Evolutionary conservation across 1,139 yeast genomes (phyloP).

Genomic region (Saccharomyces hybrid): DNA sequence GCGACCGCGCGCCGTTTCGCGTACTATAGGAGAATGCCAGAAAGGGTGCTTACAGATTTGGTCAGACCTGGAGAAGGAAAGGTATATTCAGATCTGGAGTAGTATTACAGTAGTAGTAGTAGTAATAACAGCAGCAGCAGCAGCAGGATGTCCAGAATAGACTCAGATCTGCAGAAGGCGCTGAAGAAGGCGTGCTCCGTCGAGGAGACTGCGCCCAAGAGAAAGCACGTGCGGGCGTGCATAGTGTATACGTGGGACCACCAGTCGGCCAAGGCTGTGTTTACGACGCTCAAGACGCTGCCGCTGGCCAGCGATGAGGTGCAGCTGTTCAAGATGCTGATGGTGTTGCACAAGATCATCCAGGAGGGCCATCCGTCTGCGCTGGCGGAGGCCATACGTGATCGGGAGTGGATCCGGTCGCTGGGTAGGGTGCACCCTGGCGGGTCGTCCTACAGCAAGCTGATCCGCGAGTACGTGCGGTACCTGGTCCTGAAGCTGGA

Average conservation of each 20-base stretch:
- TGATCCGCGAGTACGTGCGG: constrained; percentile 70
- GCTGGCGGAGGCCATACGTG: constrained; percentile 72
- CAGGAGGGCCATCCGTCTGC: constrained; percentile 94
- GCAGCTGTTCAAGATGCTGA: constrained; percentile 81
- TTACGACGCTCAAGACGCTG: constrained; percentile 72
- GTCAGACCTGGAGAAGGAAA: too few species aligned
- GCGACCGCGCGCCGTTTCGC: neutral
- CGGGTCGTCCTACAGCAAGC: constrained; percentile 49
- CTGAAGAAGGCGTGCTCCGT: constrained; percentile 80
- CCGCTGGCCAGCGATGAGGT: constrained; percentile 79
- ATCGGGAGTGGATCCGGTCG: constrained; percentile 54
- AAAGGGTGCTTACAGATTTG: neutral
- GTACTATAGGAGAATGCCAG: neutral
- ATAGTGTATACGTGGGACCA: constrained; percentile 97
- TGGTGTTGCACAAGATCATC: constrained; percentile 82
- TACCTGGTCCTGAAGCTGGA: constrained; percentile 66
- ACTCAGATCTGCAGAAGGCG: constrained; percentile 51
- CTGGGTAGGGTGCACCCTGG: constrained; percentile 38
- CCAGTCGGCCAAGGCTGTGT: constrained; percentile 64
- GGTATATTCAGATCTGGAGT: too few species aligned
- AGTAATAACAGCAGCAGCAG: neutral
- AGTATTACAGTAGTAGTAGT: neutral
- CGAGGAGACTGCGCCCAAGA: constrained; percentile 89
- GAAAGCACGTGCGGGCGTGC: constrained; percentile 92
- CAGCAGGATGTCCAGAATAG: constrained; percentile 29